Conservation (phyloP, 164 flowering plant species). For the Cinnamomum micranthum region DNA sequence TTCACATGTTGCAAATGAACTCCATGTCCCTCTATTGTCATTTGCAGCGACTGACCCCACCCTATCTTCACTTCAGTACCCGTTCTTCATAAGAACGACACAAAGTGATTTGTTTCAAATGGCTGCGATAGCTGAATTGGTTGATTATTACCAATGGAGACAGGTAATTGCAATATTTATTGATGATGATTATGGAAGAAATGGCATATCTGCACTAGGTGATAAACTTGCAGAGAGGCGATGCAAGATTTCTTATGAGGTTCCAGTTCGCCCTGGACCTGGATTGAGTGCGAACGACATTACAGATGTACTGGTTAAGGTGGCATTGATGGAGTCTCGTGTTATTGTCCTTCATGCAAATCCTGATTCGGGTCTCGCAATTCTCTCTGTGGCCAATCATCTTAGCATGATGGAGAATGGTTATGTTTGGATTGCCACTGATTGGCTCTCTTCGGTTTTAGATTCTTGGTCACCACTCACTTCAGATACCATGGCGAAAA, state of each 20-base stretch:
- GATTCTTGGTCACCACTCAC: constrained; percentile 54
- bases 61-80: constrained; percentile 73
- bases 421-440: constrained; percentile 92
- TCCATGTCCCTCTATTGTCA: constrained; percentile 83
- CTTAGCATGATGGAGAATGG: constrained; percentile 80
- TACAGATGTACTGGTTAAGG: constrained; percentile 54
- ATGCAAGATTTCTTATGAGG: constrained; percentile 63
- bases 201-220: constrained; percentile 66
- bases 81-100: constrained; percentile 68
- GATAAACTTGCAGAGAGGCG: constrained; percentile 68
- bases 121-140: constrained; percentile 74
- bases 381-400: constrained; percentile 58
- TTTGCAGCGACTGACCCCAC: constrained; percentile 89
- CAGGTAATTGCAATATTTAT: constrained; percentile 64
- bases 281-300: constrained; percentile 31
- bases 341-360: constrained; percentile 68
- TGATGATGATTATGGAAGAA: constrained; percentile 85
- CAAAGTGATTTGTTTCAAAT: constrained; percentile 80
- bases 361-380: constrained; percentile 44
- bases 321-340: constrained; percentile 65
- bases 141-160: constrained; percentile 68
- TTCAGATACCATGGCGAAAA: constrained; percentile 30
- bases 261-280: constrained; percentile 39
- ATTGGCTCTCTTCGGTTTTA: constrained; percentile 70
- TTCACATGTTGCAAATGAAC: constrained; percentile 68